Evolutionary conservation across 257 asterid species (phyloP).

Genomic region (Thymus mandschuricus): DNA sequence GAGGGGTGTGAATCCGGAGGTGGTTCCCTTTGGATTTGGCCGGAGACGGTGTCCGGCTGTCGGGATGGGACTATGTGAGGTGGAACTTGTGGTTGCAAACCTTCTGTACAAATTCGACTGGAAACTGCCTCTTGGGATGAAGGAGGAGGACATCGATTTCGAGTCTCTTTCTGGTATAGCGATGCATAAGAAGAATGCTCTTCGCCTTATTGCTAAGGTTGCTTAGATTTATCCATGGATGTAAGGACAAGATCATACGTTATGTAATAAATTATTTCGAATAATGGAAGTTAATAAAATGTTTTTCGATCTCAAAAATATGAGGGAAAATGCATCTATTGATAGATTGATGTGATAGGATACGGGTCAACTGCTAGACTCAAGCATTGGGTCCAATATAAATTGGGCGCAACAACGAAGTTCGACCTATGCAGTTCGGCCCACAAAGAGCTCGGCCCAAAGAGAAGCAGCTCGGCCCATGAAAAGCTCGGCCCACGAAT

Average conservation of each 20-base stretch:
- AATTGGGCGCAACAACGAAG: too few relatives aligned
- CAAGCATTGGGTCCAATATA: too few relatives aligned
- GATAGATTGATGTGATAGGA: too few relatives aligned
- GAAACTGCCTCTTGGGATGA: constrained; percentile 1
- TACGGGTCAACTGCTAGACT: too few relatives aligned
- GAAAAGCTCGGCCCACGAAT: too few relatives aligned
- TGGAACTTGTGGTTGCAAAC: background rate
- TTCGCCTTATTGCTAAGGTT: background rate
- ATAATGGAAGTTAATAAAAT: background rate
- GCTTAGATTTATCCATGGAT: background rate
- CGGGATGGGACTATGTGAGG: background rate
- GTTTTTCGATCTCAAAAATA: too few relatives aligned
- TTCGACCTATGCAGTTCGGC: too few relatives aligned
- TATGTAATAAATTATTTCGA: too few relatives aligned
- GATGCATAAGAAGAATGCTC: constrained; percentile 7
- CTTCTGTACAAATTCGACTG: background rate
- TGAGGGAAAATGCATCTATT: background rate
- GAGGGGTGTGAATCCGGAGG: constrained; percentile 18
- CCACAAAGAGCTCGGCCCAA: too few relatives aligned
- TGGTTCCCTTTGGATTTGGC: background rate
- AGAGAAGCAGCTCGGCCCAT: too few relatives aligned
- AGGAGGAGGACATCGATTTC: background rate
- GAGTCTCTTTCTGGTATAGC: background rate
- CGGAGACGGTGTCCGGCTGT: background rate
- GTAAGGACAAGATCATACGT: background rate